phyloP scores from a whole-genome alignment of 177 flowering plant species.

The Vitis hybrid region DNA sequence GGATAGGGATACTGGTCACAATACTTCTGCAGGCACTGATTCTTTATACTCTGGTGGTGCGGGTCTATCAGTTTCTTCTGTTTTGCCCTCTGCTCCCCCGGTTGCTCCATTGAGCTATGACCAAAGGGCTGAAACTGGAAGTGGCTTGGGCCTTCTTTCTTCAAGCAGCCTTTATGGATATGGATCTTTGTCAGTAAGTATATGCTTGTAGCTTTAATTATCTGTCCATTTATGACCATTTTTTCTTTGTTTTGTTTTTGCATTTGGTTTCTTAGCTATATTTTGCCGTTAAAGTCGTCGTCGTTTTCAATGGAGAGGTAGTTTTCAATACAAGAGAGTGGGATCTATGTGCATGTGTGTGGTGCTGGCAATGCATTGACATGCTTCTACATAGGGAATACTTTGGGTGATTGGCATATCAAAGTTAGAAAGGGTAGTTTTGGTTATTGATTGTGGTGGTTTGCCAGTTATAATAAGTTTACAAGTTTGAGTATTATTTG shows the following conservation, averaged over 20 bases:
- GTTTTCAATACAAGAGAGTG: no score
- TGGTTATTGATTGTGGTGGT: no score
- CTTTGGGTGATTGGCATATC: no score
- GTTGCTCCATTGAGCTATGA: conserved; percentile 66
- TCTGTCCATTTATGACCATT: not conserved
- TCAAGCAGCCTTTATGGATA: conserved; percentile 73
- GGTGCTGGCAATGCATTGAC: no score
- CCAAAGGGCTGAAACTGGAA: conserved; percentile 60
- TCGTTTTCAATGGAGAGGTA: no score
- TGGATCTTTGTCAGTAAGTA: conserved; percentile 70
- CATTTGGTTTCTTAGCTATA: no score
- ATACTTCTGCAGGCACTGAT: conserved; percentile 44
- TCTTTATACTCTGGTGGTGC: conserved; percentile 47
- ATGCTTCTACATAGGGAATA: no score
- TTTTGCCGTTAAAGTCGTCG: no score
- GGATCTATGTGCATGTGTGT: no score
- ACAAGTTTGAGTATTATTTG: no score
- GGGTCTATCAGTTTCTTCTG: conserved; percentile 53
- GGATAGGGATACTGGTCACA: conserved; percentile 56
- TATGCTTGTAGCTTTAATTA: not conserved
- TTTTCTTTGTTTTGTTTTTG: not conserved
- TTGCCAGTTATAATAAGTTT: no score
- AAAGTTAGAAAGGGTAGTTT: no score
- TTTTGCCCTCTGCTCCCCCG: conserved; percentile 51
- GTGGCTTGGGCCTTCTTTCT: conserved; percentile 62